These are phyloP conservation scores for Aspergillus bertholletiae DNA, from an alignment of 495 filamentous ascomycete species.

Conservation along the genomic window DNA sequence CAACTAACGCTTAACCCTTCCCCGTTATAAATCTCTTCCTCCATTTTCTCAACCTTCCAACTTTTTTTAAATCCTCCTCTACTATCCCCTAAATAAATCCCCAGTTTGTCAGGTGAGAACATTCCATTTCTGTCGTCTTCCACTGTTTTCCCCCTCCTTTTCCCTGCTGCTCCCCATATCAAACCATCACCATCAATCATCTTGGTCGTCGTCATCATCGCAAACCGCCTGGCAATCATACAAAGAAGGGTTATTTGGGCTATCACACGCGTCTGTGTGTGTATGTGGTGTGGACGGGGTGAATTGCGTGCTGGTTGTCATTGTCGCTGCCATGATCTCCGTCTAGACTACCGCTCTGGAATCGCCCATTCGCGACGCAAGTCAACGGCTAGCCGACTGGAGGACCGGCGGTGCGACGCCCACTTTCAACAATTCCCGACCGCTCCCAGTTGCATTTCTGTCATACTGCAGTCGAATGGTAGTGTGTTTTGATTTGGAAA, in stretches of 20 bases:
- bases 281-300: not conserved
- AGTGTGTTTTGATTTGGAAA: constrained; percentile 12
- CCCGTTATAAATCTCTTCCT: not conserved
- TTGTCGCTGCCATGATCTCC: constrained; percentile 7
- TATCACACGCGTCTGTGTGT: not conserved
- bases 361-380: constrained; percentile 12
- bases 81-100: not conserved
- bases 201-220: constrained; percentile 1
- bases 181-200: constrained; percentile 3
- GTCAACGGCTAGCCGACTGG: constrained; percentile 17
- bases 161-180: constrained; percentile 1
- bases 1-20: not conserved
- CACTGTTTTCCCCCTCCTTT: constrained; percentile 12
- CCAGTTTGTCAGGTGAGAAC: constrained; percentile 4
- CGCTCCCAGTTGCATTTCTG: not conserved
- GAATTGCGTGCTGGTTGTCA: constrained; percentile 7
- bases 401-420: constrained; percentile 9
- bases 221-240: not conserved
- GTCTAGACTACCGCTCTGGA: constrained; percentile 16
- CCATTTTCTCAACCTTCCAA: not conserved
- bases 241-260: constrained; percentile 1
- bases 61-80: not conserved
- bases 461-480: constrained; percentile 14
- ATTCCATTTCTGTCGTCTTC: constrained; percentile 5
- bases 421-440: constrained; percentile 11